Base-by-base conservation (phyloP, 2,329 filamentous ascomycete genomes). In the Chlorencoelia australis region DNA sequence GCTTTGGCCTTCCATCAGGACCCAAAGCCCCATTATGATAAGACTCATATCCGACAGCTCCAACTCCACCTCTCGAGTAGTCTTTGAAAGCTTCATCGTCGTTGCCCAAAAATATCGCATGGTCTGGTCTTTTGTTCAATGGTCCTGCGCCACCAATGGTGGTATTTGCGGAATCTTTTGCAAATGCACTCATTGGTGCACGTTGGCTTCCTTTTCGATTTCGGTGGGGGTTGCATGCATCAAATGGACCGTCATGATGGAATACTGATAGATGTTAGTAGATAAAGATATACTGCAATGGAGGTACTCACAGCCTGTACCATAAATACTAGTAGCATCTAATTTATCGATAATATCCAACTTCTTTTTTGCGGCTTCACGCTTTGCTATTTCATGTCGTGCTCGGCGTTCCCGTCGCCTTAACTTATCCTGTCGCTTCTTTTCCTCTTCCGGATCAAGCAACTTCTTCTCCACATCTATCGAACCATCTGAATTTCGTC, bases 201-300 rank as follows among this genome's bases (percentile, higher is more conserved):
- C 82, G 78, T 42, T 79, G 76, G 53, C 81, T 79, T 51, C 79
- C 84, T 55, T 83, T 82, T 40, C 84, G 79, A 60, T 96, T 98
- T 46, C 91, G 84, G 58, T 94, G 83, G 4, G 91, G 87, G 59
- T 94, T 94, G 58, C 91, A 84, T 14, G 91, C 91, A 60, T 98
- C 91, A 53, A 95, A 98, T 4, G 91, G 91, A 1, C 91, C 91
- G 54, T 96, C 91, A 55, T 98, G 91, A 54, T 98, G 91, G 62
- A 96, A 94, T 49, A 94, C 87, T 94, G 52, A 25, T n/a, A 14
- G 20, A 5, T 17, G 18, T 49, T 39, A 47, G 40, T 11, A 30
- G 32, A 16, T 21, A 9, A 27, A 24, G 27, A 8, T 34, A 10
- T n/a, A 9, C 5, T 13, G 10, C 6, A 5, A 30, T 8, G 5